Evolutionary conservation across 805 yeast species (phyloP), one percentile per base, ranked within the genome.

Genomic region (Hemisphaericaspora nanyangensis): DNA sequence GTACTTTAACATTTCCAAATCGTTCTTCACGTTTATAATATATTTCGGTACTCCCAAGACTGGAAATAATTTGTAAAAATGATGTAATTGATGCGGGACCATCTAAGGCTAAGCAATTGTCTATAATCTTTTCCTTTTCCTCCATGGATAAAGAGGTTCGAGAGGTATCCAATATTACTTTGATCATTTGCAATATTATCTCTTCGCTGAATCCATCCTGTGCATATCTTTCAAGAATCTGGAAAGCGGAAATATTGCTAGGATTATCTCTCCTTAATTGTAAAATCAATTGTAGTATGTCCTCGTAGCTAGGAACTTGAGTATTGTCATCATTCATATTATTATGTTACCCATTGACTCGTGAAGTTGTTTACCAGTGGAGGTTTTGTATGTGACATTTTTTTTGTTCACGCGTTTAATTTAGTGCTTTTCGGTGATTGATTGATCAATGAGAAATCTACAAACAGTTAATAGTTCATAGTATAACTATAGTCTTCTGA

Each of bases 41-140:
- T 1, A 45, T 43, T 39, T 49, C 45, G 6, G 54, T 51, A 11
- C 32, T 37, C 1, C 54, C 49, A 17, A 48, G 31, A 27, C 29
- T 28, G 31, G 54, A 48, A 6, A 49, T 20, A 11, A 49, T 35
- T 17, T 31, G 13, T 17, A 38, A 29, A 25, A 35, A 37, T 12
- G 33, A 31, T 22, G 37, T 31, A 6, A 22, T 19, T 11, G 41
- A 32, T 10, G 46, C n/a, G 3, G 31, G 3, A 29, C 12, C 31
- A n/a, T 8, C 8, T 8, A 13, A 13, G 3, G 39, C 19, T 4
- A 48, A 33, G 24, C 46, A 39, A 12, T 35, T 34, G 6, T 34
- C 38, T 7, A 41, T n/a, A 3, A 41, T 2, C 15, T 11, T 13
- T 12, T 13, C 7, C n/a, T 37, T 41, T 8, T 41, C 44, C 2